Conservation (phyloP, 345 rosid genomes). For the Angophora floribunda region DNA sequence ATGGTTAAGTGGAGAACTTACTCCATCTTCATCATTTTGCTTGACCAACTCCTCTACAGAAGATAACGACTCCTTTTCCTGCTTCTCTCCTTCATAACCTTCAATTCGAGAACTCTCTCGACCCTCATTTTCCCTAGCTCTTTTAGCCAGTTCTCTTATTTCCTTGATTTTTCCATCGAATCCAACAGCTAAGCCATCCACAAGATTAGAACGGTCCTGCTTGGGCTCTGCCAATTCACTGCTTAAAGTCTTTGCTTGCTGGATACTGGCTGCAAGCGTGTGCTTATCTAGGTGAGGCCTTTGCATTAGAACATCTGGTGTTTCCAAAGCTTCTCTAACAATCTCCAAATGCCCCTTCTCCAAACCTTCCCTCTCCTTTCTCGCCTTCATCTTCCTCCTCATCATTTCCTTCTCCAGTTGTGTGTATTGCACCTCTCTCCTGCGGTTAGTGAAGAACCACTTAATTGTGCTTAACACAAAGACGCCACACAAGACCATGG, state of each 20-base stretch:
- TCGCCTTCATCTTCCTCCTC: slow-evolving; percentile 67
- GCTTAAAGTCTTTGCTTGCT: slow-evolving; percentile 24
- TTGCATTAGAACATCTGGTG: slow-evolving; percentile 9
- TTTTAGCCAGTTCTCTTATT: slow-evolving; percentile 49
- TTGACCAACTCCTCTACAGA: slow-evolving; percentile 2
- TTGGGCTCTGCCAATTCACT: slow-evolving; percentile 13
- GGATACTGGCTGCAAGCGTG: slow-evolving; percentile 36
- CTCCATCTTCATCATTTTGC: slow-evolving; percentile 1
- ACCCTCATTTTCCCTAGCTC: slow-evolving; percentile 36
- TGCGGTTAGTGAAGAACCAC: slow-evolving; percentile 19
- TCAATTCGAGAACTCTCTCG: slow-evolving; percentile 10
- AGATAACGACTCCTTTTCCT: neutral
- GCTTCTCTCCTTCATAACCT: slow-evolving; percentile 21
- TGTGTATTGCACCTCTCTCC: slow-evolving; percentile 30
- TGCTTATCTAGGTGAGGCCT: slow-evolving; percentile 60
- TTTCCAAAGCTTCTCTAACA: slow-evolving; percentile 24
- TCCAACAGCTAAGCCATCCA: neutral
- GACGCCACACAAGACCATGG: slow-evolving; percentile 34
- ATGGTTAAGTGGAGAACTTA: neutral
- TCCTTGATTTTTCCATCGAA: slow-evolving; percentile 33
- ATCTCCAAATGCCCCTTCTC: slow-evolving; percentile 49
- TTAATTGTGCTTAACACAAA: slow-evolving; percentile 43
- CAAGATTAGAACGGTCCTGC: slow-evolving; percentile 9
- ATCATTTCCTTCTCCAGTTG: slow-evolving; percentile 80
- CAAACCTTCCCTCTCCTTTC: slow-evolving; percentile 41